A percentile compares a stretch with the other conserved stretches of the same genome.
Evolutionary conservation across 225 moss, liverwort and hornwort genomes (phyloP).

Genomic region (Ulota crispa): DNA sequence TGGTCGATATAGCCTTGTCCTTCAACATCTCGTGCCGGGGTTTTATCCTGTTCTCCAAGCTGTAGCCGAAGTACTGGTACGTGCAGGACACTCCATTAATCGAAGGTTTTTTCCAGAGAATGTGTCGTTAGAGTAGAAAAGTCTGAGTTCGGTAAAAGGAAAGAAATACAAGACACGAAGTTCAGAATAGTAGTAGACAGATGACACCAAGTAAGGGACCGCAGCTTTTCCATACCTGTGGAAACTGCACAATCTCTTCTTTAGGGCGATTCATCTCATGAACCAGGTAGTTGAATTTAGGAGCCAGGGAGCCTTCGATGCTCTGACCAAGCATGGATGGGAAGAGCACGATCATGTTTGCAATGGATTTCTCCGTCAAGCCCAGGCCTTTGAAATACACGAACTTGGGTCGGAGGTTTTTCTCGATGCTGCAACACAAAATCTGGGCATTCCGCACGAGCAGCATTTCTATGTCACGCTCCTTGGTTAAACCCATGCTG

Average conservation of each 20-base stretch:
- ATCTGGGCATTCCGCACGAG: constrained; percentile 74
- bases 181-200: background rate
- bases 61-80: constrained; percentile 73
- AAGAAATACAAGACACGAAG: background rate
- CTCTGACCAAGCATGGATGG: constrained; percentile 85
- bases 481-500: constrained; percentile 71
- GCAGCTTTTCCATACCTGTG: constrained; percentile 47
- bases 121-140: background rate
- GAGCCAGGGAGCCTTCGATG: constrained; percentile 68
- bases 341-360: constrained; percentile 81
- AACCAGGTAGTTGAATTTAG: constrained; percentile 60
- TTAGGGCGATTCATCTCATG: constrained; percentile 68
- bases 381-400: constrained; percentile 58
- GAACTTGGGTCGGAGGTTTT: constrained; percentile 77
- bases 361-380: constrained; percentile 55
- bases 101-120: background rate
- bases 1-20: constrained; percentile 50
- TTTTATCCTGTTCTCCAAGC: constrained; percentile 72
- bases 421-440: constrained; percentile 83
- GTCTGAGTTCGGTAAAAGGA: background rate
- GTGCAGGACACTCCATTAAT: constrained; percentile 14
- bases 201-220: background rate
- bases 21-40: constrained; percentile 65
- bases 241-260: constrained; percentile 69
- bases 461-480: constrained; percentile 72